phyloP scores from a whole-genome alignment of 140 eudicot genomes.

The Eryngium alpinum region DNA sequence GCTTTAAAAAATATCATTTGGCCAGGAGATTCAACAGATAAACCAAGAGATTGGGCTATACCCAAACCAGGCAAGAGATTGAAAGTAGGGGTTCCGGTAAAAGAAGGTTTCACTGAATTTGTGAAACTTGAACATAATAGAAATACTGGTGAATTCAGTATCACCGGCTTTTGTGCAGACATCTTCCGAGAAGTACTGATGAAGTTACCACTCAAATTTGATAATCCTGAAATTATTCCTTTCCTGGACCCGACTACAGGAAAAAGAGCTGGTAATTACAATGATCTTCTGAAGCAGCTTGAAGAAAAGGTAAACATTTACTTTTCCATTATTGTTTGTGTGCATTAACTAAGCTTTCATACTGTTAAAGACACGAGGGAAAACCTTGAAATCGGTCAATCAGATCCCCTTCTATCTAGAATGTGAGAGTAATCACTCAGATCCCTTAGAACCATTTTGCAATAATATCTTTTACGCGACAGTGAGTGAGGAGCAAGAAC shows the following conservation, averaged over 20 bases:
- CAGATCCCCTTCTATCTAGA: too few relatives aligned
- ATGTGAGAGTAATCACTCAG: too few relatives aligned
- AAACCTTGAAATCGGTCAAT: too few relatives aligned
- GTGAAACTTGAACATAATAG: neutral
- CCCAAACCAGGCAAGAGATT: neutral
- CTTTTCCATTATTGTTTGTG: neutral
- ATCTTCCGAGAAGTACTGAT: neutral
- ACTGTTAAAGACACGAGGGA: too few relatives aligned
- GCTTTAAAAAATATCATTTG: neutral
- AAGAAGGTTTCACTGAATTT: neutral
- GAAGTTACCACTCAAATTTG: neutral
- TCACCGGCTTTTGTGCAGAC: neutral
- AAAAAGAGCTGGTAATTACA: neutral
- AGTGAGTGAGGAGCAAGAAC: too few relatives aligned
- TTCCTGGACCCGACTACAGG: neutral
- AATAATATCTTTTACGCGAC: too few relatives aligned
- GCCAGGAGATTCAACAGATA: neutral
- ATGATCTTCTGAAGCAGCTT: neutral
- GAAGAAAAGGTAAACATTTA: neutral
- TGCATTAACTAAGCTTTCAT: too few relatives aligned
- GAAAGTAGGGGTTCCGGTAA: neutral
- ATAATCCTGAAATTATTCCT: neutral
- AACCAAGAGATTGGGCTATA: neutral
- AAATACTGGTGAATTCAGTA: neutral
- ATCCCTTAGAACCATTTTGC: too few relatives aligned